Conservation (phyloP, 148 eudicot species). For the Suaeda aralocaspica region DNA sequence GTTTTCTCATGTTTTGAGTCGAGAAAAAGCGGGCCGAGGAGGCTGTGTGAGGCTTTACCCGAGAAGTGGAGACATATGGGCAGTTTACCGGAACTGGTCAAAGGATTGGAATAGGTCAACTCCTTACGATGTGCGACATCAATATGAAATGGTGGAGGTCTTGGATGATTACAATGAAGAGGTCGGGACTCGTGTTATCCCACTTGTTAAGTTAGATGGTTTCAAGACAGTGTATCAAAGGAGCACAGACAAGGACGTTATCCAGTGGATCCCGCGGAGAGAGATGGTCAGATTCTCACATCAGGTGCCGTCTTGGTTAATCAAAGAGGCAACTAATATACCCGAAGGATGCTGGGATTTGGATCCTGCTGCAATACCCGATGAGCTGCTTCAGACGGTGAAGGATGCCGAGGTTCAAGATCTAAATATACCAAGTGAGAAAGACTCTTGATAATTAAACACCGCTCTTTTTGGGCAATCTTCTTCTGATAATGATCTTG, state of each 20-base stretch:
- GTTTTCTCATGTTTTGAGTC: conserved; percentile 71
- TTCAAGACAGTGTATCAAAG: conserved; percentile 81
- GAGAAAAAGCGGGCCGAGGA: conserved; percentile 86
- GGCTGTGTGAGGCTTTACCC: conserved; percentile 87
- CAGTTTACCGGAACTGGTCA: conserved; percentile 89
- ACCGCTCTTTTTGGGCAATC: not conserved
- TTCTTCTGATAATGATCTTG: not conserved
- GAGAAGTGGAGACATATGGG: conserved; percentile 86
- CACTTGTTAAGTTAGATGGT: conserved; percentile 65
- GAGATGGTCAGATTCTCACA: conserved; percentile 96
- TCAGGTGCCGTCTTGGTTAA: conserved; percentile 79
- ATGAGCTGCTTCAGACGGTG: conserved; percentile 57
- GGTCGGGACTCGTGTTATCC: conserved; percentile 60
- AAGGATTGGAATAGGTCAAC: conserved; percentile 74
- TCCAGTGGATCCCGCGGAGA: conserved; percentile 68
- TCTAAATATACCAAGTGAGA: conserved; percentile 9
- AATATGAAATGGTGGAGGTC: conserved; percentile 94
- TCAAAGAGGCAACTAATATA: conserved; percentile 47
- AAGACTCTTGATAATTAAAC: conserved; percentile 7
- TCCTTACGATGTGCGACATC: conserved; percentile 74
- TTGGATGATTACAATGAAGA: conserved; percentile 82
- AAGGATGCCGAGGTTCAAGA: conserved; percentile 30
- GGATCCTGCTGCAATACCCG: conserved; percentile 96
- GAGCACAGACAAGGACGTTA: conserved; percentile 41
- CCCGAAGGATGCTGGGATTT: conserved; percentile 98